Base-by-base conservation (phyloP, 2,329 filamentous ascomycete genomes). In the Trichoderma pleuroti region DNA sequence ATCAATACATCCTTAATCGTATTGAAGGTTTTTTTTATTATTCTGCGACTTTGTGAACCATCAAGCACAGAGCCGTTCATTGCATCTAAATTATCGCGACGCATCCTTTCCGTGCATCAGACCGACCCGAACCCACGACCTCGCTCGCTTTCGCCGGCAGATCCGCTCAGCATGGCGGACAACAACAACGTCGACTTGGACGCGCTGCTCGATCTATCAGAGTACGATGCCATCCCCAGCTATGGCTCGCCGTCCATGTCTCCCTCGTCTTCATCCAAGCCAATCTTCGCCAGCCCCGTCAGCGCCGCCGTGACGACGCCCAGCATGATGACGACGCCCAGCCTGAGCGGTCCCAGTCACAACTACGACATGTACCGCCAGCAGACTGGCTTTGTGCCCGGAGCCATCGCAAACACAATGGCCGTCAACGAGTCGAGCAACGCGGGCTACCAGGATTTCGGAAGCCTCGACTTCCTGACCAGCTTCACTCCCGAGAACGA, bases 281-380 rank as follows among this genome's bases (percentile, higher is more conserved):
- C 82, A 39, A 81, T 84, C 36, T 88, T 88, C 75, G 80, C 84
- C 57, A 85, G 84, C 74, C 84, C 87, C 9, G 78, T 86, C 9
- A 82, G 86, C 6, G 82, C 84, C 73, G 85, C 87, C 66, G 82
- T 86, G 56, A 83, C 85, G 70, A 85, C 88, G 6, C 86, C 88
- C n/a, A 82, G 84, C 42, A 80, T 90, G 71, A 80, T 88, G 21
- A 81, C 86, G 9, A 87, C 91, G 72, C 86, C 87, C 36, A 88
- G 86, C 24, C 88, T 94, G 77, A 90, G 89, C 61, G 93, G 90
- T 42, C 95, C 96, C 10, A 97, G 93, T 81, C 94, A 98, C 83
- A 93, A 97, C 82, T 98, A 98, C 85, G 93, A 94, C 77, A 90
- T 93, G 78, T 97, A 98, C 84, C 93, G 93, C 83, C 96, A 99